Percentiles rank a stretch among this genome's conserved stretches.
These are phyloP conservation scores for Elongisporangium undulatum DNA, from an alignment of 352 stramenopile genomes.

Conservation along the genomic window DNA sequence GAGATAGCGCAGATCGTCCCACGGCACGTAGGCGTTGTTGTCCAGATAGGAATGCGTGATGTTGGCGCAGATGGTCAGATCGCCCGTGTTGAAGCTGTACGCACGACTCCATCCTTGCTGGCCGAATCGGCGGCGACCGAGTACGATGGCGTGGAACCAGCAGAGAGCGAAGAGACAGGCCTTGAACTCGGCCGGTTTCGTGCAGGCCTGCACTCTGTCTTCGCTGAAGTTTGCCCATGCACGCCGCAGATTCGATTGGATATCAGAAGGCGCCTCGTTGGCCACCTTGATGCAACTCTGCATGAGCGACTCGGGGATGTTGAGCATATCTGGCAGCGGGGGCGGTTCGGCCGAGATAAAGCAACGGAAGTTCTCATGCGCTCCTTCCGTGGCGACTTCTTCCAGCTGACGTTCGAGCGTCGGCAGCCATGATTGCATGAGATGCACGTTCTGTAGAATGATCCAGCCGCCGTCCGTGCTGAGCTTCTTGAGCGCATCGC, in stretches of 20 bases:
- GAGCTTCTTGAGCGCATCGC: constrained; percentile 88
- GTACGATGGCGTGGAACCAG: constrained; percentile 96
- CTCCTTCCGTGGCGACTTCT: constrained; percentile 81
- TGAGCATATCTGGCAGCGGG: constrained; percentile 91
- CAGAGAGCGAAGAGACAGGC: constrained; percentile 93
- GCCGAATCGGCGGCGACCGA: constrained; percentile 90
- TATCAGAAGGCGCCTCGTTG: constrained; percentile 94
- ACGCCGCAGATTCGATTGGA: constrained; percentile 93
- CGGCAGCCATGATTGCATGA: constrained; percentile 96
- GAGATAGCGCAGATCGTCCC: constrained; percentile 95
- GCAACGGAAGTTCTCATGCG: constrained; percentile 93
- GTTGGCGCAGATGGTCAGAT: constrained; percentile 94
- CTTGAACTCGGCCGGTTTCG: constrained; percentile 91
- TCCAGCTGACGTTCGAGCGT: constrained; percentile 92
- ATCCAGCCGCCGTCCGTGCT: constrained; percentile 93
- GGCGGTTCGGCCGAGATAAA: constrained; percentile 95
- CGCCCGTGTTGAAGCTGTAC: constrained; percentile 96
- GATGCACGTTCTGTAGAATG: constrained; percentile 94
- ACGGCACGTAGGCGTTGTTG: constrained; percentile 89
- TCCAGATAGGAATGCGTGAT: constrained; percentile 93
- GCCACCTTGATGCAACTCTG: constrained; percentile 95
- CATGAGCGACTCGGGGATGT: constrained; percentile 96
- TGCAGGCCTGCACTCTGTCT: constrained; percentile 83
- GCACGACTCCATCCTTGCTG: constrained; percentile 93
- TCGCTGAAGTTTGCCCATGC: constrained; percentile 95